Evolutionary conservation across 2,329 filamentous ascomycete species (phyloP), one percentile per base, ranked within the genome.

Genomic region (Orbilia blumenaviensis): DNA sequence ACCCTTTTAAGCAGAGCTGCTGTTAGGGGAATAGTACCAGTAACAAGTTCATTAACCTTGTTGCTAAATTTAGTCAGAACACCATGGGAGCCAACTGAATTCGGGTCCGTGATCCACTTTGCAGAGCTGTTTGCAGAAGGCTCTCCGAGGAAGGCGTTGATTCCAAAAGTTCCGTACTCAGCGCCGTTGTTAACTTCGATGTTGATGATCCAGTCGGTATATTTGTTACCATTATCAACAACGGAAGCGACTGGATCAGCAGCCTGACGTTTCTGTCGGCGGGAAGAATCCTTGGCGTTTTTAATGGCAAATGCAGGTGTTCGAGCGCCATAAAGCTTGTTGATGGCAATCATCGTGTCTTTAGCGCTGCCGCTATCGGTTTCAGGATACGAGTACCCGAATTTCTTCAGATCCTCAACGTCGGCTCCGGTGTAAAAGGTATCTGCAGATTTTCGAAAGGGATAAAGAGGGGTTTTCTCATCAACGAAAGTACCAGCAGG

Each of bases 341-440:
- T 72, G 25, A 64, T 50, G 9, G 48, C 42, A n/a, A 42, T 23
- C 2, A 66, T 60, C 8, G 48, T 64, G 41, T 50, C 56, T 14
- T 25, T 64, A 75, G 80, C 81, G 27, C 81, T 66, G 14, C 52
- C 56, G 6, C 56, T 42, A 77, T 81, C 82, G 29, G 89, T 87
- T 79, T 94, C 92, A 0, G 88, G 85, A 80, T 96, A 96, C 0
- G 88, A 89, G 81, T 95, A 95, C 9, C 89, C 89, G 82, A 95
- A 91, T 0, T 84, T 84, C 21, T 85, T 84, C 4, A 87, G 88
- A n/a, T 44, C 25, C 3, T 42, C 52, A 16, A 50, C 60, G n/a
- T 34, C 32, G 9, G 14, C 23, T 5, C 60, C 56, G 9, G 76
- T 79, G 48, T 48, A 79, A 25, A 75, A 78, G 2, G 6, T 12